Conservation (phyloP, 2,329 filamentous ascomycete genomes). For the Colletotrichum trifolii region DNA sequence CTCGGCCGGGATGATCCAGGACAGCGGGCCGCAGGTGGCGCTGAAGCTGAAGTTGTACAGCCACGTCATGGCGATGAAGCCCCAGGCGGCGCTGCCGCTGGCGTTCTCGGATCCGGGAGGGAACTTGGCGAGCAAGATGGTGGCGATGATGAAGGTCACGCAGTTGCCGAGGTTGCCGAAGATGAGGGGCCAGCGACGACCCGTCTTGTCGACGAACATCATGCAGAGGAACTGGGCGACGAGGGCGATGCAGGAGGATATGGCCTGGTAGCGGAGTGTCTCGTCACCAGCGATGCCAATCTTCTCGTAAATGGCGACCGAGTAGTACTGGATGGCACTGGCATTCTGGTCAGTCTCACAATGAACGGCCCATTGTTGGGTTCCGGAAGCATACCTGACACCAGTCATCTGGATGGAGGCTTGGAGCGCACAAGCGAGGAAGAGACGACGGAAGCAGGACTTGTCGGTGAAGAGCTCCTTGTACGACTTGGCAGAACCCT, state of each 20-base stretch:
- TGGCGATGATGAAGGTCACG: constrained; percentile 77
- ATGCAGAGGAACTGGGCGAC: constrained; percentile 77
- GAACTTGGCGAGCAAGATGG: constrained; percentile 63
- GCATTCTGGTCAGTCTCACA: constrained; percentile 42
- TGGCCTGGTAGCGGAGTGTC: constrained; percentile 80
- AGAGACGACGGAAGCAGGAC: constrained; percentile 76
- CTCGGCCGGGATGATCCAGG: constrained; percentile 72
- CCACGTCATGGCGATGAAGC: constrained; percentile 81
- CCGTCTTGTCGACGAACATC: constrained; percentile 74
- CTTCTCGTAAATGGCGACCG: constrained; percentile 72
- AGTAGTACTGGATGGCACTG: constrained; percentile 80
- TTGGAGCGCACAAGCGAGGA: constrained; percentile 69
- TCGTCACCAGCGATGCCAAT: constrained; percentile 75
- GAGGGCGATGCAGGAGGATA: constrained; percentile 77
- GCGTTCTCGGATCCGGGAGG: constrained; percentile 64
- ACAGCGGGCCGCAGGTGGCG: constrained; percentile 74
- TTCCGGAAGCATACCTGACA: constrained; percentile 16
- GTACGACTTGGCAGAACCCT: constrained; percentile 77
- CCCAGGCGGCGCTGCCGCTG: constrained; percentile 66
- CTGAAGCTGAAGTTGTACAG: constrained; percentile 84
- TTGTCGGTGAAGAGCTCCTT: constrained; percentile 70
- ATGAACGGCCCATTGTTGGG: background rate
- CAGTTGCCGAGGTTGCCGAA: constrained; percentile 77
- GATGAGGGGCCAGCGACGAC: constrained; percentile 79
- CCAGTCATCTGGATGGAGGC: constrained; percentile 36